Evolutionary conservation across 1,284 basidiomycete genomes (phyloP), one percentile per base, ranked within the genome.

Genomic region (Xerocomus minutiporus): DNA sequence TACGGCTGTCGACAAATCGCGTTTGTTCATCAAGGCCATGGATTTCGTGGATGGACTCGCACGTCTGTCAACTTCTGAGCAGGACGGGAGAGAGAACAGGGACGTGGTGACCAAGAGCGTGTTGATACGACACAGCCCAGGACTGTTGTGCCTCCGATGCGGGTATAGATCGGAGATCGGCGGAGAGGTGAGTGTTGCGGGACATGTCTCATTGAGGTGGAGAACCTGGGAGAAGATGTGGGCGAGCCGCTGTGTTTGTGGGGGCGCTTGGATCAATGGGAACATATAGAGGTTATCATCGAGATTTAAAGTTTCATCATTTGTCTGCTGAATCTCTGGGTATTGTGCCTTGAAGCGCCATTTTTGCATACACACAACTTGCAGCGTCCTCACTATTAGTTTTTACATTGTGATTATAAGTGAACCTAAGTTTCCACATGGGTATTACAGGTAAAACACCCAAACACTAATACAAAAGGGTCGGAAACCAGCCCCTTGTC

Each of bases 1-100:
- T 3, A 62, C 73, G 2, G 70, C 79, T 9, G 67, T 88, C 39
- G 76, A 85, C 67, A 85, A 84, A 59, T 71, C 83, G 1, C 75
- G 74, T 12, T 71, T 90, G 28, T 90, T 89, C 64, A 76, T 90
- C 62, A 88, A 84, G 62, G 75, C 84, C 2, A 69, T 66, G 8
- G 85, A 89, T 55, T 75, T 90, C 11, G 71, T 86, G 4, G 84
- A 86, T 57, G 82, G 81, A 8, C 66, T 83, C 25, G 62, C 72
- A 23, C 73, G 62, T 50, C 60, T 73, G 42, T 75, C 71, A 13
- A 57, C 53, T 0, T 59, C 55, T 25, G 60, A 70, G 31, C 57
- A 55, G 8, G 26, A 53, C 5, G 44, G 48, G 13, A 79, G 79
- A 57, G 73, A 73, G 48, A 73, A 73, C 15, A 75, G 70, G 46